phyloP scores from a whole-genome alignment of 208 protist species.

The Porcisia hertigi region DNA sequence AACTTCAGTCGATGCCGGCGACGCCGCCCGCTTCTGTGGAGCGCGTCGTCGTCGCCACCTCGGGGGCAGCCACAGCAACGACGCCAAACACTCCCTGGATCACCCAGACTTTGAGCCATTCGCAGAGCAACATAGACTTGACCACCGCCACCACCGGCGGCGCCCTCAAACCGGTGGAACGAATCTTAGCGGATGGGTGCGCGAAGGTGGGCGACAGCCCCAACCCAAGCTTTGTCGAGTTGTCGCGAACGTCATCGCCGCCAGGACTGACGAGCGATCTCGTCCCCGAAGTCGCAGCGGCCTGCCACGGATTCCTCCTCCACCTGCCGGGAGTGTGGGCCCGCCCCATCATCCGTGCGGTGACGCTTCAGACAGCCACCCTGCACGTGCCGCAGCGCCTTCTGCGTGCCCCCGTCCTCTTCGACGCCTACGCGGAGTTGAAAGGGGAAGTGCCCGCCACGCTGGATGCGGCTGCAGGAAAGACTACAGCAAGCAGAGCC shows the following conservation, averaged over 20 bases:
- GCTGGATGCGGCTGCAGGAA: neutral
- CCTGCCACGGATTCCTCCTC: slow-evolving; percentile 35
- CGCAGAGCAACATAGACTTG: too few relatives aligned
- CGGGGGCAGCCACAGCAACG: too few relatives aligned
- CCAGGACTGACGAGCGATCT: slow-evolving; percentile 6
- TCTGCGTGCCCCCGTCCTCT: slow-evolving; percentile 34
- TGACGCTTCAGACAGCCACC: slow-evolving; percentile 62
- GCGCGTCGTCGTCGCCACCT: too few relatives aligned
- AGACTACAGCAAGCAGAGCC: neutral
- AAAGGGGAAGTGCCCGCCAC: slow-evolving; percentile 44
- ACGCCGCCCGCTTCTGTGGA: too few relatives aligned
- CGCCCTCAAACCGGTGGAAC: neutral
- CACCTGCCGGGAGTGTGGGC: slow-evolving; percentile 48
- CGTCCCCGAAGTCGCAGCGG: slow-evolving; percentile 25
- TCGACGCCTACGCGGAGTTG: slow-evolving; percentile 60
- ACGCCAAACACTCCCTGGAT: too few relatives aligned
- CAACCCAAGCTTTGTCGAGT: slow-evolving; percentile 19
- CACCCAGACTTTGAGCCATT: too few relatives aligned
- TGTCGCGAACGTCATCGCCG: neutral
- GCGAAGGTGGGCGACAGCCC: slow-evolving; percentile 10
- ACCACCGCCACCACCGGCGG: too few relatives aligned
- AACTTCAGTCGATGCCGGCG: too few relatives aligned
- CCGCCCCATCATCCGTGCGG: slow-evolving; percentile 42
- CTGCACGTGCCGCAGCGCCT: slow-evolving; percentile 51
- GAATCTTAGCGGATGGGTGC: slow-evolving; percentile 1